Percentiles rank a stretch among this genome's conserved stretches.
These are phyloP conservation scores for Populus tremula DNA, from an alignment of 345 rosid species.

Conservation along the genomic window DNA sequence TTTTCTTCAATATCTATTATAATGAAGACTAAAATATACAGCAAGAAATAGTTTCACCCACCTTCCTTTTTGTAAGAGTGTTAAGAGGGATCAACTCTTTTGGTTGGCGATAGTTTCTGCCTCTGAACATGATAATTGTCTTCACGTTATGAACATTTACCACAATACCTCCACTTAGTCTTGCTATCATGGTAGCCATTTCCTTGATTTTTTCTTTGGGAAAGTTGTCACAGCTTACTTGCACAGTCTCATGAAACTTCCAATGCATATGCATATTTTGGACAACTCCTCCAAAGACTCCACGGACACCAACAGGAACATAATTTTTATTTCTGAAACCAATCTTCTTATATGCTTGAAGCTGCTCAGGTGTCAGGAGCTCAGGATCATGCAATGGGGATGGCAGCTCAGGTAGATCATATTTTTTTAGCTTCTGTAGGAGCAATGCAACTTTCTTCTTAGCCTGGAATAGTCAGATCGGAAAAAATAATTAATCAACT, in stretches of 20 bases:
- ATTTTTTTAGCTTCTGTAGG: conserved; percentile 87
- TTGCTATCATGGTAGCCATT: conserved; percentile 88
- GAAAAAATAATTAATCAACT: not conserved
- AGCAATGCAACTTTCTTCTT: conserved; percentile 92
- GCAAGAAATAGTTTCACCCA: conserved; percentile 19
- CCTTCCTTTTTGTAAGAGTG: conserved; percentile 96
- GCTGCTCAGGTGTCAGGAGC: conserved; percentile 78
- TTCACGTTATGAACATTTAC: conserved; percentile 81
- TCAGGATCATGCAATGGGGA: conserved; percentile 87
- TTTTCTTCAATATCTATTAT: not conserved
- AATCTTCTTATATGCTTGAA: conserved; percentile 79
- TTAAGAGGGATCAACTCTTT: conserved; percentile 89
- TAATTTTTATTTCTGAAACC: conserved; percentile 88
- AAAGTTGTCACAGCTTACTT: conserved; percentile 92
- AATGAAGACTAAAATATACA: not conserved
- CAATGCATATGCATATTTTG: conserved; percentile 98
- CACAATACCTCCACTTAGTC: conserved; percentile 89
- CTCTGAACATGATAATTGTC: conserved; percentile 94
- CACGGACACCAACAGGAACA: conserved; percentile 97
- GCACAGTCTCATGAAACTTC: conserved; percentile 99
- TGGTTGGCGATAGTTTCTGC: conserved; percentile 96
- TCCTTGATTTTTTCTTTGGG: conserved; percentile 92
- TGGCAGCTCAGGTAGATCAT: conserved; percentile 87
- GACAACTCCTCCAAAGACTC: conserved; percentile 97
- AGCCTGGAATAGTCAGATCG: conserved; percentile 49